Conservation (phyloP, 2,329 filamentous ascomycete species). For the Trichophyton benhamiae region DNA sequence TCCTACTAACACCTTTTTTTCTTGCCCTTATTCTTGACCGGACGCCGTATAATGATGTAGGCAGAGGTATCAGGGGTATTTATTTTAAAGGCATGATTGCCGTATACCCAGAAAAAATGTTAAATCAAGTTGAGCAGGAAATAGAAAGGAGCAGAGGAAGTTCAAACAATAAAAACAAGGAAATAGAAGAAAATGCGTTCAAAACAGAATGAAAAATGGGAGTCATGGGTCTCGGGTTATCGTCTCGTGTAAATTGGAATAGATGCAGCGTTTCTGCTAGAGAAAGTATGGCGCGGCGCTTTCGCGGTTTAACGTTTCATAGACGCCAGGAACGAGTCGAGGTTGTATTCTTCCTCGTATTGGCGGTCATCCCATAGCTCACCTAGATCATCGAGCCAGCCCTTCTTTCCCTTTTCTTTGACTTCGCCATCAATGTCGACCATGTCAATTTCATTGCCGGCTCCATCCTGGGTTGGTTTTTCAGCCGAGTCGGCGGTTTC, state of each 20-base stretch:
- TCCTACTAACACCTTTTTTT: neutral
- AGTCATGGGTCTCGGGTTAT: neutral
- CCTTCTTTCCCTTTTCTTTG: slow-evolving; percentile 86
- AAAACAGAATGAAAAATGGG: neutral
- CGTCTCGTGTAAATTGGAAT: neutral
- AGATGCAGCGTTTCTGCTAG: neutral
- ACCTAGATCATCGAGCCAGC: slow-evolving; percentile 85
- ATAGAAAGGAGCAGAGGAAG: neutral
- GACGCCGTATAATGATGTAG: neutral
- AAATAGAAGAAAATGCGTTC: neutral
- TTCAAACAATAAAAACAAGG: neutral
- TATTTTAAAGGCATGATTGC: neutral
- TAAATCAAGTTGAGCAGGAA: neutral
- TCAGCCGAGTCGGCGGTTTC: slow-evolving; percentile 48
- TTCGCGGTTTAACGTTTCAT: slow-evolving; percentile 48
- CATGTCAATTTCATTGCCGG: slow-evolving; percentile 54
- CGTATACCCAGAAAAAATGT: neutral
- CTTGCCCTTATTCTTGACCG: neutral
- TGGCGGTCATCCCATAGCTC: slow-evolving; percentile 96
- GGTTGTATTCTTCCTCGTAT: slow-evolving; percentile 95
- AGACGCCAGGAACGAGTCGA: slow-evolving; percentile 87
- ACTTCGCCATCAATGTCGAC: slow-evolving; percentile 89
- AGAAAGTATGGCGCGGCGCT: neutral
- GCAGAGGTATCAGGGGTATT: neutral
- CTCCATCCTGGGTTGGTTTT: slow-evolving; percentile 53